A percentile compares a stretch with the other conserved stretches of the same genome.
These are phyloP conservation scores for Picea glauca DNA, from an alignment of 75 land plant species.

Conservation along the genomic window DNA sequence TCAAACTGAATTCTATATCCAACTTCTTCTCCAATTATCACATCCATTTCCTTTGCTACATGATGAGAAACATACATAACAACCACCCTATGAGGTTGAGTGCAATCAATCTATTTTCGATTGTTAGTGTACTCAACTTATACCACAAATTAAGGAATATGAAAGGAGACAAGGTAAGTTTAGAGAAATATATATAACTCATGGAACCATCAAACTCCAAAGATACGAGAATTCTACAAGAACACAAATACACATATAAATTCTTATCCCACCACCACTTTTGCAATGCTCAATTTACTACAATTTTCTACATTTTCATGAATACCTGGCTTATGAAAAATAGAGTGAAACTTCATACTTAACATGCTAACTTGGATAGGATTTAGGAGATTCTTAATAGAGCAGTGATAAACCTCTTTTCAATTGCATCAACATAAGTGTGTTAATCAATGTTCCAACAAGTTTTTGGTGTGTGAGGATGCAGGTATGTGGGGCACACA, in stretches of 20 bases:
- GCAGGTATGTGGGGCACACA: too few relatives aligned
- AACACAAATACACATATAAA: not conserved
- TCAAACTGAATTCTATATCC: constrained; percentile 47
- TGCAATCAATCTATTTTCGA: constrained; percentile 40
- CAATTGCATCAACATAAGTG: too few relatives aligned
- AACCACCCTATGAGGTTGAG: constrained; percentile 51
- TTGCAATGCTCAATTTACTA: not conserved
- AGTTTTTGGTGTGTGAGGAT: too few relatives aligned
- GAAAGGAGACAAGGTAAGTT: not conserved
- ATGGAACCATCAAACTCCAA: not conserved
- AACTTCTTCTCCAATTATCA: constrained; percentile 49
- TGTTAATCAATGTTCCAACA: too few relatives aligned
- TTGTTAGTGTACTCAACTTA: constrained; percentile 41
- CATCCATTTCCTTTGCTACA: constrained; percentile 52
- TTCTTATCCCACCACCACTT: not conserved
- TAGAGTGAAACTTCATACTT: too few relatives aligned
- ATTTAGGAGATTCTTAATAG: too few relatives aligned
- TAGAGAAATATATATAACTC: not conserved
- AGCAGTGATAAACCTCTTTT: too few relatives aligned
- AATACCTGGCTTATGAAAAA: too few relatives aligned
- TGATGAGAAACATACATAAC: constrained; percentile 51
- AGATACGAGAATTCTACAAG: not conserved
- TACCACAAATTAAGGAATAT: constrained; percentile 51
- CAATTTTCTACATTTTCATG: not conserved
- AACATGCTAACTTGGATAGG: too few relatives aligned